Conservation (phyloP, 352 stramenopile species). For the Phytophthora cryptogea region DNA sequence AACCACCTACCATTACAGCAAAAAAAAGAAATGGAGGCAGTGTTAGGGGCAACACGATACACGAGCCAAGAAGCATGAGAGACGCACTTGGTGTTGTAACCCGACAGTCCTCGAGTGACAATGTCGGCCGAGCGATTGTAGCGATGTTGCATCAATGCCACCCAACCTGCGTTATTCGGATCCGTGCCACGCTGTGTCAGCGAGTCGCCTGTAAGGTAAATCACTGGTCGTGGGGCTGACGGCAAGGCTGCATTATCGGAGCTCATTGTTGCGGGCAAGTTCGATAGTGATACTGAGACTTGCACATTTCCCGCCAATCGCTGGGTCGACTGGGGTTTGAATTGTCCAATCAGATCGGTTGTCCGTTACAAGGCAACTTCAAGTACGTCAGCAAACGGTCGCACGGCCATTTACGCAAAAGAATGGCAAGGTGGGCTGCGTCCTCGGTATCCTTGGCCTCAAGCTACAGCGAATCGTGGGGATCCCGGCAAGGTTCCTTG, state of each 20-base stretch:
- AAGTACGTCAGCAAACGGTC: slow-evolving; percentile 26
- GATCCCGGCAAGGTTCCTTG: background rate
- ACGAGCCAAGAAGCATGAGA: background rate
- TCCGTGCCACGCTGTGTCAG: slow-evolving; percentile 51
- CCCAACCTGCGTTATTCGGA: slow-evolving; percentile 37
- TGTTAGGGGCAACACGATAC: too few relatives aligned
- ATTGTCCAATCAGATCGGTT: slow-evolving; percentile 19
- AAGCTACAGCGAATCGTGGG: slow-evolving; percentile 7
- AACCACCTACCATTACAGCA: slow-evolving; percentile 41
- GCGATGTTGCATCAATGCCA: slow-evolving; percentile 42
- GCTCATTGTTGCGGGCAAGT: slow-evolving; percentile 19
- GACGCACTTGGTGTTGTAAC: slow-evolving; percentile 54
- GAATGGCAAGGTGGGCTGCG: slow-evolving; percentile 13
- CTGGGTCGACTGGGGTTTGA: background rate
- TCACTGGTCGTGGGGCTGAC: slow-evolving; percentile 29
- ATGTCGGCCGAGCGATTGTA: slow-evolving; percentile 56
- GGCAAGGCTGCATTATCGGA: slow-evolving; percentile 5
- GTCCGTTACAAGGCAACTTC: slow-evolving; percentile 31
- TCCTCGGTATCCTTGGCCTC: slow-evolving; percentile 15
- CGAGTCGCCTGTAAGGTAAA: slow-evolving; percentile 55
- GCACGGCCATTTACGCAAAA: background rate
- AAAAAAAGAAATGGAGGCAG: too few relatives aligned
- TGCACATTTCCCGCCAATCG: slow-evolving; percentile 17
- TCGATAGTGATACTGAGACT: slow-evolving; percentile 8
- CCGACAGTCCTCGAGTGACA: slow-evolving; percentile 48